A percentile compares a stretch with the other conserved stretches of the same genome.
Conservation (phyloP, 2,329 filamentous ascomycete genomes). For the Trichoderma hamatum region DNA sequence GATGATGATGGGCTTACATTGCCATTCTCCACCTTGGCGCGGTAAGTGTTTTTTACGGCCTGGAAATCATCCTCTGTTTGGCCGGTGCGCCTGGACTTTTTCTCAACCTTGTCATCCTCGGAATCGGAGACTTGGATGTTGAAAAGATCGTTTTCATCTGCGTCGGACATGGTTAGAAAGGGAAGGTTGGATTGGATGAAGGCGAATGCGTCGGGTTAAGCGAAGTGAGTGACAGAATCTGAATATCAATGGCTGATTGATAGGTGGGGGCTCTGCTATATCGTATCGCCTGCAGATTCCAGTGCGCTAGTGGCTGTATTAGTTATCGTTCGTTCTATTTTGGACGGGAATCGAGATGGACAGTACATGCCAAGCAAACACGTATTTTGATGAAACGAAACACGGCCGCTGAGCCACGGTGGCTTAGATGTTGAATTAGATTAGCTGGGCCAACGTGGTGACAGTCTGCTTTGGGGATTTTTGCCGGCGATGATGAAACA, state of each 20-base stretch:
- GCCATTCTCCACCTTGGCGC: conserved; percentile 57
- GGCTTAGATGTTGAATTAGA: background rate
- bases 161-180: conserved; percentile 35
- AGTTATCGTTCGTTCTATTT: background rate
- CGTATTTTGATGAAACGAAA: background rate
- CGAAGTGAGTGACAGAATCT: background rate
- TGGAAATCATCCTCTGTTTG: conserved; percentile 57
- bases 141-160: conserved; percentile 36
- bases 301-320: background rate
- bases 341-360: background rate
- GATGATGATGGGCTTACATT: conserved; percentile 46
- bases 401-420: conserved; percentile 6
- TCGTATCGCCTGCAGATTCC: background rate
- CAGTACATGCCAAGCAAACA: background rate
- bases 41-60: conserved; percentile 49
- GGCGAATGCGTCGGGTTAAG: background rate
- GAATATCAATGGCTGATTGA: background rate
- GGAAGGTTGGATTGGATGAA: background rate
- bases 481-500: background rate
- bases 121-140: conserved; percentile 39
- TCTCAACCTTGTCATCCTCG: conserved; percentile 39
- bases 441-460: background rate
- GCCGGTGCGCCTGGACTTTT: conserved; percentile 41
- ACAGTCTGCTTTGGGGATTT: background rate
- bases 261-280: background rate